Evolutionary conservation across 768 basidiomycete species (phyloP), one percentile per base, ranked within the genome.

Genomic region (Tricholoma sp.): DNA sequence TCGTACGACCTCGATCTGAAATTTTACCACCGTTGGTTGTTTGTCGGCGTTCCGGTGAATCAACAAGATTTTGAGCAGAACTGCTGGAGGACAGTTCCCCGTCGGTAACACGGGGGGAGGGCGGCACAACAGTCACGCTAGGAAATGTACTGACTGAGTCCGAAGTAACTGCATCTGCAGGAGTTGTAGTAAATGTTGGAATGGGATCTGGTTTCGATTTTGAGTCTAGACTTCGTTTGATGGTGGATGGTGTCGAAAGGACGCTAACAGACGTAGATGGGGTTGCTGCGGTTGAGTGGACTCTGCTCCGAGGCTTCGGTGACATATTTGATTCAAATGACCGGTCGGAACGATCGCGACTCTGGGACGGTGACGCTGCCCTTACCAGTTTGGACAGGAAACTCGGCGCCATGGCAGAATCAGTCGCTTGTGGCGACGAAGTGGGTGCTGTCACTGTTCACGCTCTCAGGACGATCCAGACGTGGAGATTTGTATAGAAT

Each of bases 41-140:
- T 63, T 54, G 50, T 60, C 64, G 60, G 61, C 56, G 55, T 51
- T 55, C 47, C 53, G 52, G 50, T 59, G 54, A 21, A 53, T 52
- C 16, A 45, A 58, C 47, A 34, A 66, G 61, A 56, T 65, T 64
- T 12, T 62, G 27, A 45, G 69, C 58, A 41, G 69, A 65, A 51
- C 67, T 67, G 29, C 69, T 60, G 29, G 66, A 57, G 21, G 64
- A 63, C 45, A 74, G 63, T 19, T 70, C 65, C 22, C 54, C 59
- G 37, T 64, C 61, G 21, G 61, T 59, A 2, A 71, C 59, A 5
- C 73, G 63, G 14, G 79, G 79, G 4, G 77, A 76, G 5, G 79
- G 79, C 22, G 79, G 79, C 22, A 79, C 68, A 31, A 80, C 66
- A 0, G 75, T 77, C 22, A 80, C 75, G 58, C 73, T 78, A 16